Percentiles rank a stretch among this genome's conserved stretches.
Conservation (phyloP, 805 yeast species). For the Nakazawaea ambrosiae region DNA sequence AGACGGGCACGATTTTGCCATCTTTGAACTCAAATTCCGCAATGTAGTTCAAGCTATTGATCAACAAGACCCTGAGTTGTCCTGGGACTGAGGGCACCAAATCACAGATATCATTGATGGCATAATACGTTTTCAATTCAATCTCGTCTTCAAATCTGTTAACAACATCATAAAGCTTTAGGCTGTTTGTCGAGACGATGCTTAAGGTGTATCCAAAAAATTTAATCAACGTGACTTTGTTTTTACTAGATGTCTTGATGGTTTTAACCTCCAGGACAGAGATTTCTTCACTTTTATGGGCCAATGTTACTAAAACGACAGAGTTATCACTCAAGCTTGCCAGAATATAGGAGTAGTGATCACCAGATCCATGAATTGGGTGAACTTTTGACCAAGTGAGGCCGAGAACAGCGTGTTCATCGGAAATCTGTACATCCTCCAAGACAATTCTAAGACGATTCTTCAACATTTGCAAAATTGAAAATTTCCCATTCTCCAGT, state of each 20-base stretch:
- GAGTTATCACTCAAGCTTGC: no score
- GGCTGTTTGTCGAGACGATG: conserved; percentile 2
- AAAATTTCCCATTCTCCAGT: conserved; percentile 5
- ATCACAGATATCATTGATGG: conserved; percentile 6
- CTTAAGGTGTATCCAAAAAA: neutral
- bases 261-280: no score
- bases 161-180: neutral
- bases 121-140: conserved; percentile 4
- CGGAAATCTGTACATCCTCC: no score
- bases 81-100: neutral
- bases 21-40: neutral
- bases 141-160: neutral
- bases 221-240: neutral
- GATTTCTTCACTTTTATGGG: no score
- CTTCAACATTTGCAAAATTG: conserved; percentile 3
- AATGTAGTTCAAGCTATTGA: conserved; percentile 1
- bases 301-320: no score
- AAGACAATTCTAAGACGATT: no score
- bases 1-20: neutral
- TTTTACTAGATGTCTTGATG: neutral
- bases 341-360: no score
- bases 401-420: no score
- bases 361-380: no score
- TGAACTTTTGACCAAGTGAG: no score
- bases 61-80: no score